These are phyloP conservation scores for Cutaneotrichosporon cyanovorans DNA, from an alignment of 1,284 basidiomycete genomes.

Conservation along the genomic window DNA sequence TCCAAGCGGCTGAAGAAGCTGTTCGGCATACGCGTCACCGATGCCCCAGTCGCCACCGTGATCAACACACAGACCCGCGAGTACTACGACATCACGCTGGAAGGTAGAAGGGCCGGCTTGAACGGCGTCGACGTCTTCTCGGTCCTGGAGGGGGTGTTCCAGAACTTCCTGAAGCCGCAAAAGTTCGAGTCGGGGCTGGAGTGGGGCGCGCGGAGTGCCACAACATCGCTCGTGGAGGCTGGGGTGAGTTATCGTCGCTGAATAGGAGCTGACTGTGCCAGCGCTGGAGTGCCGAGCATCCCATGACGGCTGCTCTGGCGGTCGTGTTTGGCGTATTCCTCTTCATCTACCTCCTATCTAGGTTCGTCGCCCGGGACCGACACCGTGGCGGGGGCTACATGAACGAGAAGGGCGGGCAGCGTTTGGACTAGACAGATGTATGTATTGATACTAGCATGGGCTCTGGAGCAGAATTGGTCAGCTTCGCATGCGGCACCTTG, in stretches of 20 bases:
- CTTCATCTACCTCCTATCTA: conserved; percentile 32
- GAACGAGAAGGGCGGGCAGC: conserved; percentile 15
- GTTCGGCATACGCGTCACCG: conserved; percentile 54
- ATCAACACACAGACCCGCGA: conserved; percentile 56
- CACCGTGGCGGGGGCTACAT: conserved; percentile 8
- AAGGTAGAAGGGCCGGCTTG: conserved; percentile 60
- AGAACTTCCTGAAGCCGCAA: conserved; percentile 54
- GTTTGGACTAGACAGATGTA: conserved; percentile 10
- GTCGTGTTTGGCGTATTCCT: conserved; percentile 29
- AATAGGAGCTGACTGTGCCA: conserved; percentile 2
- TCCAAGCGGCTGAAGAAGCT: conserved; percentile 76
- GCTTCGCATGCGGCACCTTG: too few relatives aligned
- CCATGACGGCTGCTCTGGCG: conserved; percentile 32
- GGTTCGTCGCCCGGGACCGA: conserved; percentile 25
- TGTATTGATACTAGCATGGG: conserved; percentile 14
- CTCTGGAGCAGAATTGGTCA: too few relatives aligned
- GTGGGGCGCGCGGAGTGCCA: background rate
- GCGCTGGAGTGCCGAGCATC: conserved; percentile 37
- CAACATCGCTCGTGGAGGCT: background rate
- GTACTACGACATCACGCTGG: conserved; percentile 53
- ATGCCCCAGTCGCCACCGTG: conserved; percentile 59
- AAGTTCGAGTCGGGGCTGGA: conserved; percentile 15
- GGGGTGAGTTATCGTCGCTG: background rate
- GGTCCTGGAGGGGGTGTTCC: conserved; percentile 60
- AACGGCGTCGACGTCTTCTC: conserved; percentile 57